Evolutionary conservation across 2,329 filamentous ascomycete genomes (phyloP).

Genomic region (Xylariomycetidae sp.): DNA sequence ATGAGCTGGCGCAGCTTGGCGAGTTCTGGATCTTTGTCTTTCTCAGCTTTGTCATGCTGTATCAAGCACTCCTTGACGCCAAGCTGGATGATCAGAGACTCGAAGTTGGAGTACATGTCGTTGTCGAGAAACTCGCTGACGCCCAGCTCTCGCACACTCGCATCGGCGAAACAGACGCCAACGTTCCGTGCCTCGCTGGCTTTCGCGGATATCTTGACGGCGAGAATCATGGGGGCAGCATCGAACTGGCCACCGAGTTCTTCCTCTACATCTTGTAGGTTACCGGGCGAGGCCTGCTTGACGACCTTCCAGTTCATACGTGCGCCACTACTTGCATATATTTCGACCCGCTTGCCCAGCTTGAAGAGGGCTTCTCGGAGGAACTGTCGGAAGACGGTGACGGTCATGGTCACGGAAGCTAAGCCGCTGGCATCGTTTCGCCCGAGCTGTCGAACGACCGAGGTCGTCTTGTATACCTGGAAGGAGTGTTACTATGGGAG

Average conservation of each 20-base stretch:
- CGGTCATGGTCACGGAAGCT: slow-evolving; percentile 89
- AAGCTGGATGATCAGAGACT: slow-evolving; percentile 90
- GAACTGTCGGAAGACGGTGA: slow-evolving; percentile 93
- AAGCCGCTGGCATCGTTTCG: slow-evolving; percentile 77
- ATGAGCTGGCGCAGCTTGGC: slow-evolving; percentile 83
- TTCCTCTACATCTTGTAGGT: slow-evolving; percentile 94
- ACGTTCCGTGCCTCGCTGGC: slow-evolving; percentile 78
- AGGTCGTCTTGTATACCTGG: slow-evolving; percentile 94
- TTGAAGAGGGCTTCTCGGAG: slow-evolving; percentile 90
- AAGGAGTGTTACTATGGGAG: slow-evolving; percentile 1
- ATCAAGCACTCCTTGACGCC: slow-evolving; percentile 91
- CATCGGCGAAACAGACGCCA: slow-evolving; percentile 96
- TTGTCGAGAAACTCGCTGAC: slow-evolving; percentile 99
- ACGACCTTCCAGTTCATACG: slow-evolving; percentile 87
- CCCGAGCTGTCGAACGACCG: slow-evolving; percentile 85
- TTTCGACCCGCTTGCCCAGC: slow-evolving; percentile 83
- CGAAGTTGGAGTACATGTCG: slow-evolving; percentile 95
- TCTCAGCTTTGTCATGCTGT: slow-evolving; percentile 70
- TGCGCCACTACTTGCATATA: slow-evolving; percentile 70
- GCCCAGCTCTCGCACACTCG: slow-evolving; percentile 88
- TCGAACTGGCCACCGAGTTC: slow-evolving; percentile 84
- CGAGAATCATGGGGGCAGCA: slow-evolving; percentile 86
- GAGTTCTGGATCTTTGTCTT: slow-evolving; percentile 83
- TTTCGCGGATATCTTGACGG: slow-evolving; percentile 88
- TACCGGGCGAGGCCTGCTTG: slow-evolving; percentile 92